Base-by-base conservation (phyloP, 129 eudicot species). In the Apium graveolens region DNA sequence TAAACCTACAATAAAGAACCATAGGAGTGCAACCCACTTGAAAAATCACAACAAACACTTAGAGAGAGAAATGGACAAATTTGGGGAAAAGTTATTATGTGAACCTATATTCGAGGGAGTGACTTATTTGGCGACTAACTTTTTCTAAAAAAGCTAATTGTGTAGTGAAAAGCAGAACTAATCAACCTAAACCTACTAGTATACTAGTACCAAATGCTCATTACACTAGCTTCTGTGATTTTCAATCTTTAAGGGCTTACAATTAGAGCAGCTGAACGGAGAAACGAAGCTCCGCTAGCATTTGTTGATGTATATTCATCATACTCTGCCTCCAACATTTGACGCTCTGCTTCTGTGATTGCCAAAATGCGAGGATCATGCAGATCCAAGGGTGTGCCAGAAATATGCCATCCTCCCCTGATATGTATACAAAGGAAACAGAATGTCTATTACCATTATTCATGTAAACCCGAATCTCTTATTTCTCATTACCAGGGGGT, bases 381-480 rank as follows among this genome's bases (percentile, higher is more conserved):
- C 83, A 95, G 76, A 74, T 91, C 96, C 88, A 95, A 77, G 16
- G 97, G 96, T 29, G 94, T 88, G 46, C 98, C 98, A 32, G 97
- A 86, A 72, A 96, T 83, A 75, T 91, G 96, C 99, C 99, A 96
- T 70, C 97, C 97, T 82, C 97, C 97, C 37, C 97, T 96, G 82
- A 76, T 80, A 76, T 53, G 84, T 63, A 82, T 24, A 71, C 46
- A 77, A 78, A 34, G n/a, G 62, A 75, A 71, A 42, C 45, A 51
- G 21, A 21, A 73, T 74, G 21, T 80, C 11, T 12, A 66, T 29
- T 12, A 29, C 32, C 31, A 24, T 45, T 51, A 62, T 60, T 31
- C 51, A 39, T 31, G 26, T 46, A 7, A 43, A 41, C 31, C 31
- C 17, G 32, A 65, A 44, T 44, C 20, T 66, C 24, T 66, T 42